Conservation (phyloP, 2,329 filamentous ascomycete species). For the Plectosphaerella sp. region DNA sequence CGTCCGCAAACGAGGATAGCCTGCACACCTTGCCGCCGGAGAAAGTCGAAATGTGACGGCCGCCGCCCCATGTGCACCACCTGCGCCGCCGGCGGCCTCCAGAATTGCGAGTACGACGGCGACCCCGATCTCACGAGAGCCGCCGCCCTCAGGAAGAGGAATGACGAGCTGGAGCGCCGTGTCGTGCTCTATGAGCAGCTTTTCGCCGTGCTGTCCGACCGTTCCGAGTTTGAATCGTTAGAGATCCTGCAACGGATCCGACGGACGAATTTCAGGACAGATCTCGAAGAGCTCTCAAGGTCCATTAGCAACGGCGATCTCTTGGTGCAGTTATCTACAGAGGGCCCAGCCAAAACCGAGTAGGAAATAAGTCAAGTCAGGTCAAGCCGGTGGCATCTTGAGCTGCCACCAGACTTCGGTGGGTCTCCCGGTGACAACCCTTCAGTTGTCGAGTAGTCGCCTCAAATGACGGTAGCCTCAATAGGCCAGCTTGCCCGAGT, state of each 20-base stretch:
- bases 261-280: conserved; percentile 5
- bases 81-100: conserved; percentile 6
- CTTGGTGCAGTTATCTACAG: not conserved
- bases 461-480: too few species aligned
- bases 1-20: conserved; percentile 11
- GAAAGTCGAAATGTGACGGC: conserved; percentile 12
- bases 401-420: too few species aligned
- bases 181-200: conserved; percentile 9
- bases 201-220: conserved; percentile 8
- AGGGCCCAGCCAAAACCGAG: not conserved
- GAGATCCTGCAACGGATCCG: conserved; percentile 10
- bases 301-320: conserved; percentile 11
- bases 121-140: conserved; percentile 10
- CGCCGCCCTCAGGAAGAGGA: conserved; percentile 8
- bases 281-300: conserved; percentile 7
- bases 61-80: conserved; percentile 10
- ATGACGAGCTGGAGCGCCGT: conserved; percentile 9
- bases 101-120: conserved; percentile 10
- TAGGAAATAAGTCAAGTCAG: too few species aligned
- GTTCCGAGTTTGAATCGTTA: conserved; percentile 8
- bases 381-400: too few species aligned
- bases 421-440: too few species aligned
- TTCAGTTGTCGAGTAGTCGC: too few species aligned
- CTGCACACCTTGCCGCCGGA: conserved; percentile 10
- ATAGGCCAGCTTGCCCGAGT: too few species aligned